Percentiles rank a stretch among this genome's conserved stretches.
These are phyloP conservation scores for Brettanomyces naardenensis DNA, from an alignment of 805 yeast genomes.

Conservation along the genomic window DNA sequence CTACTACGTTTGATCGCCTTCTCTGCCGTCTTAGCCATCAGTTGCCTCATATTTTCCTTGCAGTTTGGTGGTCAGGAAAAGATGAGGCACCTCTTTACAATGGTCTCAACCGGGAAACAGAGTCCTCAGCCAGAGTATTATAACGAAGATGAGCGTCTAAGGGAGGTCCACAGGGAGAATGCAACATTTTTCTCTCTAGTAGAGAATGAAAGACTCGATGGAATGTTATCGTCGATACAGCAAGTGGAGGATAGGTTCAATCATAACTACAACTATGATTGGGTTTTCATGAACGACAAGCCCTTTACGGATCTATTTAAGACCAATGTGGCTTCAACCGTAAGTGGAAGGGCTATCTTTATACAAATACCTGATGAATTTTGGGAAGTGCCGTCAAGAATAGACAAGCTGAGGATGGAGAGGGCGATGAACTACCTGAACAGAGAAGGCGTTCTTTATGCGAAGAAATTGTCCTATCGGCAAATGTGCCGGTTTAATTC, in stretches of 20 bases:
- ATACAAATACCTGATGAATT: slow-evolving; percentile 34
- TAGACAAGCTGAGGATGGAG: slow-evolving; percentile 29
- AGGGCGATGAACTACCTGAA: slow-evolving; percentile 20
- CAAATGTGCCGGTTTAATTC: slow-evolving; percentile 53
- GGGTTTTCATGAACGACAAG: slow-evolving; percentile 39
- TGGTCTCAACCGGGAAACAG: too few relatives aligned
- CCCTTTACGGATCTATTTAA: slow-evolving; percentile 35
- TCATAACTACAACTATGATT: slow-evolving; percentile 31
- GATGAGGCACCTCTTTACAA: too few relatives aligned
- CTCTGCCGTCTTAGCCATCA: too few relatives aligned
- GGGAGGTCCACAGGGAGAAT: slow-evolving; percentile 31
- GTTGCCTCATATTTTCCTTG: too few relatives aligned
- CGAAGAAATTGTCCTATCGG: slow-evolving; percentile 52
- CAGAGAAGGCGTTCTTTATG: slow-evolving; percentile 40
- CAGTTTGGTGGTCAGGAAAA: too few relatives aligned
- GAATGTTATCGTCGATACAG: slow-evolving; percentile 29
- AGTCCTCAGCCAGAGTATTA: neutral
- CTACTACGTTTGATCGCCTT: too few relatives aligned
- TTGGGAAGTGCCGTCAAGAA: slow-evolving; percentile 40
- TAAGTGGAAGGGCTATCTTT: slow-evolving; percentile 36
- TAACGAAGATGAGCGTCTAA: neutral
- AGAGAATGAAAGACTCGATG: slow-evolving; percentile 30
- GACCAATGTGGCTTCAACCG: slow-evolving; percentile 19
- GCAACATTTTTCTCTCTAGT: slow-evolving; percentile 53
- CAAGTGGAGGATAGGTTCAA: slow-evolving; percentile 32